Evolutionary conservation across 2,329 filamentous ascomycete genomes (phyloP).

Genomic region (Sporothrix mexicana): DNA sequence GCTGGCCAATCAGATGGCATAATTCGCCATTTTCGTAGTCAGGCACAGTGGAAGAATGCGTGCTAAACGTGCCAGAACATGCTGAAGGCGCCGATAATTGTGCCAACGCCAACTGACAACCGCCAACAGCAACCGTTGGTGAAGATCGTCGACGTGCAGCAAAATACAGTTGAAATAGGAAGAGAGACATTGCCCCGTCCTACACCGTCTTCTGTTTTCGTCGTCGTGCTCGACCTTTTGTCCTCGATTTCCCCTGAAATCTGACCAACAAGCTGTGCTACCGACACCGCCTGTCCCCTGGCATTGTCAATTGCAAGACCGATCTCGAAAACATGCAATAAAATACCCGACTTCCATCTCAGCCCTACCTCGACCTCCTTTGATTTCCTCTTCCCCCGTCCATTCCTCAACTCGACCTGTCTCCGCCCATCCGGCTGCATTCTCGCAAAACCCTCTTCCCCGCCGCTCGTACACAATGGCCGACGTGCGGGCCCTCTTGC

Average conservation of each 20-base stretch:
- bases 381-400: background rate
- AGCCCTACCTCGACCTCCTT: background rate
- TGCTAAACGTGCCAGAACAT: no score
- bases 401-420: background rate
- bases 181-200: background rate
- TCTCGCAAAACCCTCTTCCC: background rate
- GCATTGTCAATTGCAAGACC: background rate
- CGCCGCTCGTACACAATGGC: slow-evolving; percentile 60
- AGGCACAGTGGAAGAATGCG: no score
- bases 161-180: background rate
- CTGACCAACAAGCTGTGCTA: background rate
- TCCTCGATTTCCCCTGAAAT: background rate
- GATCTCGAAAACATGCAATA: slow-evolving; percentile 5
- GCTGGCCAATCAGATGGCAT: background rate
- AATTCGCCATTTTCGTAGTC: background rate
- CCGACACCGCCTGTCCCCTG: background rate
- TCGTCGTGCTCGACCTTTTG: background rate
- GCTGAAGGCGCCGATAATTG: background rate
- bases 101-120: background rate
- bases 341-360: background rate
- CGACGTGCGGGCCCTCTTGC: slow-evolving; percentile 79
- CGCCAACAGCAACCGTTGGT: slow-evolving; percentile 12
- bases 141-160: slow-evolving; percentile 18
- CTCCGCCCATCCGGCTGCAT: background rate
- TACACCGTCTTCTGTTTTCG: background rate